Evolutionary conservation across 2,329 filamentous ascomycete species (phyloP).

Genomic region (Pseudofabraea citricarpa): DNA sequence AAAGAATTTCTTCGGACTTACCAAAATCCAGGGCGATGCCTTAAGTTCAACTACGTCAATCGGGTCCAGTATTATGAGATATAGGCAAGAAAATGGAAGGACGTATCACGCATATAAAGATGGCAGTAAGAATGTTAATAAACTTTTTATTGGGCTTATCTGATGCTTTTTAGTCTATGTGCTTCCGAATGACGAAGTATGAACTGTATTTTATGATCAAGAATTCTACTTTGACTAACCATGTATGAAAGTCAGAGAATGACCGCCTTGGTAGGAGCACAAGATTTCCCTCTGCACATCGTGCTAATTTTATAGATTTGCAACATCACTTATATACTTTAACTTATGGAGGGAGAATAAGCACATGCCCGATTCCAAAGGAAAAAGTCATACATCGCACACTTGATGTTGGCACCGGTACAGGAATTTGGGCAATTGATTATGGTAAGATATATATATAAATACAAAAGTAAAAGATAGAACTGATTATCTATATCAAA

Average conservation of each 20-base stretch:
- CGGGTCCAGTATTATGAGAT: conserved; percentile 28
- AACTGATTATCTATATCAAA: too few species aligned
- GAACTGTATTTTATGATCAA: not conserved
- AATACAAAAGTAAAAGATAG: not conserved
- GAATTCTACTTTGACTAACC: not conserved
- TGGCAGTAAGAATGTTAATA: not conserved
- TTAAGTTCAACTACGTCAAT: not conserved
- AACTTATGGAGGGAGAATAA: conserved; percentile 26
- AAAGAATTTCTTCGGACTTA: too few species aligned
- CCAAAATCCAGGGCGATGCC: not conserved
- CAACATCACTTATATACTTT: conserved; percentile 15
- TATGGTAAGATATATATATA: conserved; percentile 3
- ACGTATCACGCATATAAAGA: too few species aligned
- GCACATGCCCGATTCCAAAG: conserved; percentile 15
- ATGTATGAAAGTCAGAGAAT: conserved; percentile 1
- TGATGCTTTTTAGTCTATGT: not conserved
- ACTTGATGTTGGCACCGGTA: conserved; percentile 4
- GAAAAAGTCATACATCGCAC: not conserved
- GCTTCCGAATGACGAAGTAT: conserved; percentile 5
- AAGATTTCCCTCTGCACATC: too few species aligned
- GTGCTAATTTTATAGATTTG: not conserved
- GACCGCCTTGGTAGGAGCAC: conserved; percentile 1
- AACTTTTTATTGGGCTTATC: not conserved
- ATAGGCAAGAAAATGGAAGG: conserved; percentile 28
- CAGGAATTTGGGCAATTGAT: too few species aligned